Evolutionary conservation across 2,329 filamentous ascomycete genomes (phyloP).

Genomic region (Fonsecaea multimorphosa): DNA sequence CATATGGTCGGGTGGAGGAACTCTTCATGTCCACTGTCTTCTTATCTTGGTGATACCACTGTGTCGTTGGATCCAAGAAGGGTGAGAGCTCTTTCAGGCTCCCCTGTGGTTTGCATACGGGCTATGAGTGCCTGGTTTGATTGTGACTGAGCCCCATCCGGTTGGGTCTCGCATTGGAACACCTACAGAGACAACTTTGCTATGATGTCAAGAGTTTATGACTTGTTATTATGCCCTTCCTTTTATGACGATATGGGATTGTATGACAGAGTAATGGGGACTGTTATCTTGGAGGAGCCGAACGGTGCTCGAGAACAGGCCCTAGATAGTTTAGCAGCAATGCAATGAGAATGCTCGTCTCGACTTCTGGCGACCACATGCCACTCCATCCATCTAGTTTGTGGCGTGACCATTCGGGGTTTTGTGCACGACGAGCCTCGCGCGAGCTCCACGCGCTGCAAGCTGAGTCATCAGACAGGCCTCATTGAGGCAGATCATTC

Average conservation of each 20-base stretch:
- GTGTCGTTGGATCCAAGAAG: conserved; percentile 10
- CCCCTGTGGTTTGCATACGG: not conserved
- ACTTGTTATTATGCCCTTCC: conserved; percentile 27
- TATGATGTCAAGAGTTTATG: conserved; percentile 37
- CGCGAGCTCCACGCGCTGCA: not conserved
- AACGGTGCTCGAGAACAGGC: conserved; percentile 10
- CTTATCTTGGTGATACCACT: conserved; percentile 11
- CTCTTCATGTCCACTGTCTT: conserved; percentile 6
- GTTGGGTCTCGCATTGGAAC: not conserved
- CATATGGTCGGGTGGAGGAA: conserved; percentile 6
- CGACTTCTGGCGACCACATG: not conserved
- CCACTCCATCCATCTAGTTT: not conserved
- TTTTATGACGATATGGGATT: conserved; percentile 35
- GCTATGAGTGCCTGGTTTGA: not conserved
- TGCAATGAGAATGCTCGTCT: conserved; percentile 25
- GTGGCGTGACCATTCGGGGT: not conserved
- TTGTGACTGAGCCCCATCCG: not conserved
- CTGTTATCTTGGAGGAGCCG: conserved; percentile 17
- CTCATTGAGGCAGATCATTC: conserved; percentile 13
- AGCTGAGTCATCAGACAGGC: not conserved
- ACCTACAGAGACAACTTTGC: conserved; percentile 13
- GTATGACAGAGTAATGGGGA: conserved; percentile 32
- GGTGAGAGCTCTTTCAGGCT: not conserved
- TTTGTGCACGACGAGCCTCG: not conserved
- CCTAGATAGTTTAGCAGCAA: conserved; percentile 36